phyloP scores from a whole-genome alignment of 1,284 basidiomycete species.

The Malassezia equina region DNA sequence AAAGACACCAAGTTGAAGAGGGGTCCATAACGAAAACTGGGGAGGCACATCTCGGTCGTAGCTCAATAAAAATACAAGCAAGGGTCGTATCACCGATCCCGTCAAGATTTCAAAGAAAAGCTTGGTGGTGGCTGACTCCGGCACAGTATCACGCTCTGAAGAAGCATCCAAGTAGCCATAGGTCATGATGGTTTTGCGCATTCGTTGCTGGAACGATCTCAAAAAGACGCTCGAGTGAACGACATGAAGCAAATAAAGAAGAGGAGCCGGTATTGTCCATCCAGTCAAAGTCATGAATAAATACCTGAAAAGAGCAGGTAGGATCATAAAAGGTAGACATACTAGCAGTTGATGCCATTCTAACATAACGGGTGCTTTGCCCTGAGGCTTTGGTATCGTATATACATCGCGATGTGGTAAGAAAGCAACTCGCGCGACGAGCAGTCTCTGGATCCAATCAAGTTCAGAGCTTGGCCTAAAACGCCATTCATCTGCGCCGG shows the following conservation, averaged over 20 bases:
- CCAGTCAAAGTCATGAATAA: constrained; percentile 24
- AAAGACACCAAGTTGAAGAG: constrained; percentile 19
- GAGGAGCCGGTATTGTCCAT: constrained; percentile 23
- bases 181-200: constrained; percentile 14
- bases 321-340: constrained; percentile 22
- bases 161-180: constrained; percentile 34
- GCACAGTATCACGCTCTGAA: constrained; percentile 23
- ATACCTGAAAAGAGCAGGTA: constrained; percentile 27
- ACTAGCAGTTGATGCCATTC: constrained; percentile 25
- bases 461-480: neutral
- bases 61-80: constrained; percentile 16
- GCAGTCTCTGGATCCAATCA: neutral
- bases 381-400: neutral
- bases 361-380: constrained; percentile 23
- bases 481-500: constrained; percentile 3
- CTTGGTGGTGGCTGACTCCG: constrained; percentile 21
- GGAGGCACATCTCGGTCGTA: constrained; percentile 6
- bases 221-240: constrained; percentile 23
- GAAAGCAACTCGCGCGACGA: neutral
- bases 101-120: constrained; percentile 15
- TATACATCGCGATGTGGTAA: neutral
- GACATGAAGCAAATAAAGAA: constrained; percentile 23
- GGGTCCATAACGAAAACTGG: constrained; percentile 13
- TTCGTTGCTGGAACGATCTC: constrained; percentile 15
- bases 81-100: constrained; percentile 2